Evolutionary conservation across 345 rosid genomes (phyloP).

Genomic region (Citrus mangshanensis): DNA sequence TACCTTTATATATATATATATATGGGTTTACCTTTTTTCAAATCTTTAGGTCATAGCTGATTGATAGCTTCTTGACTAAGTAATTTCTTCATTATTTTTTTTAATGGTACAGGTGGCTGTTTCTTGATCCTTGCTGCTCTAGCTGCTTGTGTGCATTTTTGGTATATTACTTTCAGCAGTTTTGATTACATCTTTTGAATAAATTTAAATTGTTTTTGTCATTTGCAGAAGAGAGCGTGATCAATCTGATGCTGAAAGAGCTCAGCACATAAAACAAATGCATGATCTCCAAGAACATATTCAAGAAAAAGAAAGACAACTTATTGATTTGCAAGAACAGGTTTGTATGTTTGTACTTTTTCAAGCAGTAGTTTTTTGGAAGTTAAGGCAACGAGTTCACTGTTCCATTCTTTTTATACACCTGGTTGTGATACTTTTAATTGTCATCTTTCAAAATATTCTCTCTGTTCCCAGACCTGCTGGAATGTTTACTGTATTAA

Average conservation of each 20-base stretch:
- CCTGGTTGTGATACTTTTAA: background rate
- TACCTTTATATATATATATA: background rate
- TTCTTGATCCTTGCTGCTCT: background rate
- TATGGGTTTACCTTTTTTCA: background rate
- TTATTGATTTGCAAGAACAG: conserved; percentile 88
- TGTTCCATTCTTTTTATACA: background rate
- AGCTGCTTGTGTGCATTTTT: background rate
- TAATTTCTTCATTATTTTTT: background rate
- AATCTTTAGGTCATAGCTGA: background rate
- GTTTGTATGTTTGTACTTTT: conserved; percentile 31
- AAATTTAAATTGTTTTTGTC: conserved; percentile 11
- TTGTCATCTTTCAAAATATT: background rate
- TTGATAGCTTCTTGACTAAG: background rate
- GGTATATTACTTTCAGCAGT: background rate
- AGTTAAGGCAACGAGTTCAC: background rate
- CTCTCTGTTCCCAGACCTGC: background rate
- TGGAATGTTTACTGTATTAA: background rate
- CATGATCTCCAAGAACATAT: conserved; percentile 85
- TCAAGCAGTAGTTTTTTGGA: background rate
- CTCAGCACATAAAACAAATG: conserved; percentile 71
- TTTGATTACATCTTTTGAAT: conserved; percentile 5
- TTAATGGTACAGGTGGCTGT: background rate
- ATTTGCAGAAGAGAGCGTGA: conserved; percentile 91
- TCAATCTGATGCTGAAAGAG: conserved; percentile 93
- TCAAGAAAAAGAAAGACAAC: conserved; percentile 90